Percentiles rank a stretch among this genome's conserved stretches.
Conservation (phyloP, 805 yeast genomes). For the Candida broadrunensis region DNA sequence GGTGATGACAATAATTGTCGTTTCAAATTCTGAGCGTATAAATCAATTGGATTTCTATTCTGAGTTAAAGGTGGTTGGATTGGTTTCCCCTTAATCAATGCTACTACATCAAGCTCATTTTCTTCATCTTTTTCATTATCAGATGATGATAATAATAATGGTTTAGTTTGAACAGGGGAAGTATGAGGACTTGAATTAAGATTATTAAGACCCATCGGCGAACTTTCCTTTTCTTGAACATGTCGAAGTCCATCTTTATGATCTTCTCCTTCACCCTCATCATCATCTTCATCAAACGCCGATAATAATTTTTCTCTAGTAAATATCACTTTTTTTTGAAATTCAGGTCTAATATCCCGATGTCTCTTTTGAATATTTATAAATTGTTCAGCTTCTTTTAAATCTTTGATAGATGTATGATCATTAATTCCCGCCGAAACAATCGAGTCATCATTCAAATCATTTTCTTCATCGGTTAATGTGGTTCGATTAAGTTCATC, state of each 20-base stretch:
- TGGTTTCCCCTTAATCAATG: conserved; percentile 6
- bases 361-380: conserved; percentile 32
- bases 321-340: conserved; percentile 20
- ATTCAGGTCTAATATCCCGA: conserved; percentile 27
- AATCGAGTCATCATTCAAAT: conserved; percentile 22
- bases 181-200: conserved; percentile 27
- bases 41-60: conserved; percentile 28
- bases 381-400: conserved; percentile 29
- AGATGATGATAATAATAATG: not conserved
- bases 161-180: conserved; percentile 20
- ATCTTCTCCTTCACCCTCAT: conserved; percentile 4
- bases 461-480: conserved; percentile 40
- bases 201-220: conserved; percentile 4
- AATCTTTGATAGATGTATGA: conserved; percentile 19
- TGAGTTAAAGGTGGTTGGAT: not conserved
- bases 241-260: conserved; percentile 1
- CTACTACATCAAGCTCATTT: conserved; percentile 9
- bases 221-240: not conserved
- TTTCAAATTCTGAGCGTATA: conserved; percentile 32
- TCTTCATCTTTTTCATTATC: conserved; percentile 6
- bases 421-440: no score
- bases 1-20: conserved; percentile 25
- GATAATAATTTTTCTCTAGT: conserved; percentile 29
- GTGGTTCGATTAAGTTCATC: conserved; percentile 30
- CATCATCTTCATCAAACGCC: conserved; percentile 30